Base-by-base conservation (phyloP, 306 rosid species). In the Corylus americana region DNA sequence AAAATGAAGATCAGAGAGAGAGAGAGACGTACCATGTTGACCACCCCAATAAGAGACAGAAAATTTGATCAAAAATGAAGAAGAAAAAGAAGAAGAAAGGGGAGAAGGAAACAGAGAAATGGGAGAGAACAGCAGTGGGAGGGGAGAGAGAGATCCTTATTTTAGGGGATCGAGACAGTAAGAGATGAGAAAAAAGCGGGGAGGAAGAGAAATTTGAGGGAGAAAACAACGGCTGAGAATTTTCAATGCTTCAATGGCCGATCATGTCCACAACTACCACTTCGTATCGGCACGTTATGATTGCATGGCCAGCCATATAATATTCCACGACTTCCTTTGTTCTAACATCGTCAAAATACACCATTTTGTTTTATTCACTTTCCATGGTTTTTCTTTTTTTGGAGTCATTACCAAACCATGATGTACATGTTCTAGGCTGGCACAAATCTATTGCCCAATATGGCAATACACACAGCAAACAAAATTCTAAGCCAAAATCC, bases 11-110 rank as follows among this genome's bases (percentile, higher is more conserved):
- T 22, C 5, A 27, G 48, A 50, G 35, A 68, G 13, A 75, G 55
- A 76, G 75, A 62, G 37, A 74, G 45, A 79, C 88, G 49, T 92
- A 92, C 97, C 97, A 94, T 94, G 85, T 80, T 90, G 89, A 76
- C 59, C 45, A 45, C 5, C 4, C 5, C 4, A 63, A 59, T 75
- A 84, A 80, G 82, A 31, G 78, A 78, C 78, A 2, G 37, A 80
- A 75, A 74, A 54, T 27, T 4, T 45, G 25, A 11, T 47, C 87
- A 78, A 74, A 83, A 84, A 84, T 72, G 92, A 77, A 74, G 84
- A 83, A 70, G 89, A 86, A 84, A 83, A 71, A 74, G 84, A 74
- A 74, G 81, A 75, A 66, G 78, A 70, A 51, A 11, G 73, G 53
- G 72, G 77, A 74, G 79, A 74, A 83, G 76, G 78, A 77, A 77